Base-by-base conservation (phyloP, 805 yeast species). In the Saccharomyces paradoxus region DNA sequence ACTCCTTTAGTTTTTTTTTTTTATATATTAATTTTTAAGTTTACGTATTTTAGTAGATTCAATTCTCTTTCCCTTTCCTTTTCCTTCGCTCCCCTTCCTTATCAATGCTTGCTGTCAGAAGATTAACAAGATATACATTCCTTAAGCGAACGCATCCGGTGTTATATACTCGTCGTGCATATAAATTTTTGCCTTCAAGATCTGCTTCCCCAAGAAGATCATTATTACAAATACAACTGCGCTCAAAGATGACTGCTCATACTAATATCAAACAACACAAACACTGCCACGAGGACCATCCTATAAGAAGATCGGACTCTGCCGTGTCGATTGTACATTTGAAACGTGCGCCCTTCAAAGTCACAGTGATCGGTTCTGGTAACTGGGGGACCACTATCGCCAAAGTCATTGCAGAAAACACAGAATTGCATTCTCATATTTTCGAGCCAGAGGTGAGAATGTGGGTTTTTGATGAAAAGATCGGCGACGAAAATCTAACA, bases 301-400 rank as follows among this genome's bases (percentile, higher is more conserved):
- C 22, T 10, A n/a, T 37, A 24, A 53, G 46, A 41, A 53, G 48
- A 49, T 13, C 48, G 5, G 58, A 56, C 41, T 49, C 54, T 10
- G 27, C 54, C 22, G 53, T 41, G 52, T 52, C 44, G 59, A 54
- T 47, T 52, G 50, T 53, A 10, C 47, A 46, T 27, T 26, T 55
- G 24, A 30, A 50, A 13, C 49, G 56, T n/a, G 37, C 63, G 27
- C 80, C 78, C 24, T 82, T 75, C 73, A 80, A 76, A 65, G 78
- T 84, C 47, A 78, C 90, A 46, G 88, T 90, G 52, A 84, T 92
- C 60, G 99, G 98, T 41, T 89, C 97, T 30, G 99, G 98, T 68
- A 92, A 92, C 74, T 92, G 99, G 86, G 99, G 99, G 60, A 89
- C 97, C 48, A 92, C 97, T 17, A 90, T 92, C 54, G 97, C 98